These are phyloP conservation scores for Zasmidium cellare DNA, from an alignment of 2,329 filamentous ascomycete species.

Conservation along the genomic window DNA sequence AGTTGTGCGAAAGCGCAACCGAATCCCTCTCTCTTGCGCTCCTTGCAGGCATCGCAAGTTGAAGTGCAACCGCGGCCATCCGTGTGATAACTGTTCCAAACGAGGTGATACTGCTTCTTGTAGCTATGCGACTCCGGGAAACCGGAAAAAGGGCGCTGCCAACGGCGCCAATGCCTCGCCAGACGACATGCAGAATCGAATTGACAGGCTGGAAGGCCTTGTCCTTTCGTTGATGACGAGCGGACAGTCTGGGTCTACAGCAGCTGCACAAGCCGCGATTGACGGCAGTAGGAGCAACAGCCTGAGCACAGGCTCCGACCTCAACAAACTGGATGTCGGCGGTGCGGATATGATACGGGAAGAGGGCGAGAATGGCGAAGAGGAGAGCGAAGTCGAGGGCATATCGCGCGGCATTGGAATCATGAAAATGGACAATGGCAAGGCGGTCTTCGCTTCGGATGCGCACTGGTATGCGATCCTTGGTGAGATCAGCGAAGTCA, in stretches of 20 bases:
- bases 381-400: slow-evolving; percentile 63
- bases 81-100: slow-evolving; percentile 93
- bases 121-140: slow-evolving; percentile 70
- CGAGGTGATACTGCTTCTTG: slow-evolving; percentile 78
- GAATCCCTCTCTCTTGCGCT: slow-evolving; percentile 86
- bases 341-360: slow-evolving; percentile 58
- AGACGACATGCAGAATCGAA: slow-evolving; percentile 98
- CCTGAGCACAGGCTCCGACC: slow-evolving; percentile 40
- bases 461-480: slow-evolving; percentile 56
- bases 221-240: slow-evolving; percentile 94
- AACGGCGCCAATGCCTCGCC: slow-evolving; percentile 54
- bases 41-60: slow-evolving; percentile 92
- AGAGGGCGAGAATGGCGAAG: slow-evolving; percentile 48
- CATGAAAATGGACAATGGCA: slow-evolving; percentile 54
- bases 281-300: slow-evolving; percentile 42
- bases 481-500: slow-evolving; percentile 81
- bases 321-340: slow-evolving; percentile 50
- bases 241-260: slow-evolving; percentile 58
- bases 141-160: slow-evolving; percentile 67
- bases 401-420: slow-evolving; percentile 53
- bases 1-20: slow-evolving; percentile 87
- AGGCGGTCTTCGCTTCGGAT: slow-evolving; percentile 51
- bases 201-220: slow-evolving; percentile 88
- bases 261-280: slow-evolving; percentile 58
- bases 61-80: slow-evolving; percentile 90